These are phyloP conservation scores for Penicillium vulpinum DNA, from an alignment of 2,329 filamentous ascomycete genomes.

Conservation along the genomic window DNA sequence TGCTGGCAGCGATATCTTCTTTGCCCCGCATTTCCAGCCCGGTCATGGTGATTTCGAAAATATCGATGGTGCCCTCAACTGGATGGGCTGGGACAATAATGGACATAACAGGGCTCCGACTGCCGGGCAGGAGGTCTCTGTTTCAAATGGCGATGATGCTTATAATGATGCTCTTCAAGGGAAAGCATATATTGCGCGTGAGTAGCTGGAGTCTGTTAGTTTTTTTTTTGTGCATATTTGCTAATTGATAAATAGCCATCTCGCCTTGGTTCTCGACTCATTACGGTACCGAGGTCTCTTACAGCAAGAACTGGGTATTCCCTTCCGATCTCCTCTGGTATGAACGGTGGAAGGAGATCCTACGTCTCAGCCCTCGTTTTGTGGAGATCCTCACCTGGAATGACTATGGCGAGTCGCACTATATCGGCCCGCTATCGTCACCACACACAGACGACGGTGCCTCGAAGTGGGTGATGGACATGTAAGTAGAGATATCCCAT, in stretches of 20 bases:
- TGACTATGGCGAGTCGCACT: slow-evolving; percentile 59
- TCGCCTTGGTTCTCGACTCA: slow-evolving; percentile 57
- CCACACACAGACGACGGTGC: slow-evolving; percentile 39
- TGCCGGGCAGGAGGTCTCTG: slow-evolving; percentile 40
- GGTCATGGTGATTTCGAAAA: slow-evolving; percentile 38
- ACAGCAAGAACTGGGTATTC: slow-evolving; percentile 56
- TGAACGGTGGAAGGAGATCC: slow-evolving; percentile 45
- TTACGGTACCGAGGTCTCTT: slow-evolving; percentile 47
- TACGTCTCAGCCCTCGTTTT: slow-evolving; percentile 49
- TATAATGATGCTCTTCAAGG: slow-evolving; percentile 36
- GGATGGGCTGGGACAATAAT: slow-evolving; percentile 48
- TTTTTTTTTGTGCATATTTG: not conserved
- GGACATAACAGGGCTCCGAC: slow-evolving; percentile 54
- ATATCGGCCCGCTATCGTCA: slow-evolving; percentile 52
- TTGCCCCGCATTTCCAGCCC: slow-evolving; percentile 54
- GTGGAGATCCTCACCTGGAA: slow-evolving; percentile 53
- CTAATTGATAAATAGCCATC: slow-evolving; percentile 31
- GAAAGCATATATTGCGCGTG: slow-evolving; percentile 53
- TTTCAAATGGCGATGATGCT: slow-evolving; percentile 40
- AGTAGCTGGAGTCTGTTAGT: slow-evolving; percentile 15
- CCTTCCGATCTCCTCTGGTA: slow-evolving; percentile 48
- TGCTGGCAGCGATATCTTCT: slow-evolving; percentile 50
- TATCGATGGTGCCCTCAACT: slow-evolving; percentile 47
- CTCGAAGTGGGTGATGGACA: slow-evolving; percentile 54
- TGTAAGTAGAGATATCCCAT: slow-evolving; percentile 36